phyloP scores from a whole-genome alignment of 345 rosid genomes.

The Murraya paniculata region DNA sequence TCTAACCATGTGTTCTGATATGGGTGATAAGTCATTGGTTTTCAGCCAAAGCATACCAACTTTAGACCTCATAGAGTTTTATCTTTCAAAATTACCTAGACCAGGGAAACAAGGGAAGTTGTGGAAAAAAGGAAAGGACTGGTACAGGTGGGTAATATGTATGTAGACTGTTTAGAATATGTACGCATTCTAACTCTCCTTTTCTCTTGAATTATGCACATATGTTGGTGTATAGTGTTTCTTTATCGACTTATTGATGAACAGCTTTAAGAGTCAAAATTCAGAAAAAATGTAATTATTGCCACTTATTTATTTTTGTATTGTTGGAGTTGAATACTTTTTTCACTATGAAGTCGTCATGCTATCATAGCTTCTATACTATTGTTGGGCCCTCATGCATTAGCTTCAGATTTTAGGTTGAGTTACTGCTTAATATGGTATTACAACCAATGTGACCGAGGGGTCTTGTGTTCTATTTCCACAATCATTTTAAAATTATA shows the following conservation, averaged over 20 bases:
- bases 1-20: slow-evolving; percentile 65
- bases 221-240: neutral
- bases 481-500: neutral
- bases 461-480: neutral
- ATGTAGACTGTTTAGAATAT: neutral
- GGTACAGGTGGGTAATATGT: slow-evolving; percentile 78
- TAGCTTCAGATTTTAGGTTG: neutral
- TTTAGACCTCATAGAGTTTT: slow-evolving; percentile 90
- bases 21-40: slow-evolving; percentile 87
- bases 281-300: neutral
- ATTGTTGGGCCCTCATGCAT: neutral
- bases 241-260: neutral
- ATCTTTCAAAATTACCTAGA: slow-evolving; percentile 80
- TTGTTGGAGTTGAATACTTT: neutral
- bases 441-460: neutral
- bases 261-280: neutral
- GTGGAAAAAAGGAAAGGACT: slow-evolving; percentile 97
- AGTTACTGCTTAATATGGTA: neutral
- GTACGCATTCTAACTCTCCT: neutral
- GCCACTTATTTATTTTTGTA: neutral
- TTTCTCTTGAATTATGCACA: neutral
- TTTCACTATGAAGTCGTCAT: neutral
- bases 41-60: slow-evolving; percentile 99
- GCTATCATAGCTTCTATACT: neutral
- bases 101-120: slow-evolving; percentile 68